Base-by-base conservation (phyloP, 2,329 filamentous ascomycete species). In the Colletotrichum destructivum region DNA sequence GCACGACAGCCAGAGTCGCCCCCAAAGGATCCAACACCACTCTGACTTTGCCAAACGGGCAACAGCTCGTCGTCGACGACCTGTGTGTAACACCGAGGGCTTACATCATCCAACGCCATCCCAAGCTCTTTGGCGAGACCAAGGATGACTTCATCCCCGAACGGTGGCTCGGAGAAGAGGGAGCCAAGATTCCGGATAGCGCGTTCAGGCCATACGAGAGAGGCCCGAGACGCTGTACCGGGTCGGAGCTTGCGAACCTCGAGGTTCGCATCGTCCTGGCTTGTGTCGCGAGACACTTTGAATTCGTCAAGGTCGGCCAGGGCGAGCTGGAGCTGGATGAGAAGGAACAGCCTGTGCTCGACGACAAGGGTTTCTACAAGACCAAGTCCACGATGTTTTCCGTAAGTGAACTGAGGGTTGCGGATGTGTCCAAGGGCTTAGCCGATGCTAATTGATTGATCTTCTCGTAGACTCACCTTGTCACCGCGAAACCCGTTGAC, bases 131-230 rank as follows among this genome's bases (percentile, higher is more conserved):
- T 73, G 82, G 82, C 11, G 78, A 78, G 6, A 79, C 75, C 35
- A 80, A 74, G 12, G 75, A 81, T 44, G 77, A 78, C 62, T 85
- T 81, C 62, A 75, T 78, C 11, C 83, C 83, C 0, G 84, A 85
- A 74, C 77, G 84, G 7, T 85, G 82, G 82, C 52, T 69, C n/a
- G 67, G 67, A 3, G 46, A 55, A n/a, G 67, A 69, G 26, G 67
- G 54, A 1, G 62, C 46, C 23, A 69, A 69, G 42, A 66, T 69
- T 16, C 67, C 67, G 1, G 67, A 69, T 38, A 69, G 67, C n/a
- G 40, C 54, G 7, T 69, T 69, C 40, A 59, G 67, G 12, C 67
- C 67, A 3, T 69, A 69, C 18, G 67, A 69, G 23, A 60, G 67
- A 40, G 67, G 67, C 9, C 67, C 67, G 2, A 57, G 67, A 23